Evolutionary conservation across 116 monocot genomes (phyloP), one percentile per base, ranked within the genome.

Genomic region (Papilionanthe hybrid): DNA sequence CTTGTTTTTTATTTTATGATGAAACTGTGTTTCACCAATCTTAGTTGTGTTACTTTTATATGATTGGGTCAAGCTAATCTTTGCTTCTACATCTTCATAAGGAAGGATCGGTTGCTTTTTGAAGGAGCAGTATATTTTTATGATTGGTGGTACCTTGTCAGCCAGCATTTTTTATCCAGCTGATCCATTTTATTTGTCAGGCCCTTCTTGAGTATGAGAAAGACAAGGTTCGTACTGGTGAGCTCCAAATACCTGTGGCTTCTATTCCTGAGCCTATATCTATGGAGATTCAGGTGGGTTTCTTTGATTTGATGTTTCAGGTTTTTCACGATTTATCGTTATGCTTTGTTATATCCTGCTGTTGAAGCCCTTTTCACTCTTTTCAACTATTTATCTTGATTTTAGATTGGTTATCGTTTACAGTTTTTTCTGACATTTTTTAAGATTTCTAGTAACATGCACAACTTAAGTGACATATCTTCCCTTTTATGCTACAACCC

Each of bases 161-260:
- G 19, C 68, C 37, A 55, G 6, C n/a, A 25, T 78, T 71, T 72
- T 13, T 25, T 13, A 42, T 83, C 56, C 42, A 37, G 17, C 69
- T 69, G 28, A 32, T 17, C 47, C 12, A 32, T 63, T 73, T 73
- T 73, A 73, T 73, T 73, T 75, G 5, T 13, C 28, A 97, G 97
- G 92, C 97, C 7, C 94, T 97, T 10, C 85, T 97, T 42, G 97
- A 97, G 84, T 97, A 97, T 80, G 97, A 97, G 83, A 97, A 97
- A 79, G 87, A 92, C 81, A 97, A 94, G 88, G 86, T 97, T 72
- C 88, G 81, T 57, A 86, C 79, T 77, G 94, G 97, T 37, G 94
- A 97, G 80, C 88, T 97, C 25, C 89, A 86, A 78, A 79, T 94
- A 15, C 85, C 88, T 55, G 37, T 85, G 66, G 32, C 94, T 53